Evolutionary conservation across 108 stramenopile genomes (phyloP), one percentile per base, ranked within the genome.

Genomic region (Cyclotella cryptica): DNA sequence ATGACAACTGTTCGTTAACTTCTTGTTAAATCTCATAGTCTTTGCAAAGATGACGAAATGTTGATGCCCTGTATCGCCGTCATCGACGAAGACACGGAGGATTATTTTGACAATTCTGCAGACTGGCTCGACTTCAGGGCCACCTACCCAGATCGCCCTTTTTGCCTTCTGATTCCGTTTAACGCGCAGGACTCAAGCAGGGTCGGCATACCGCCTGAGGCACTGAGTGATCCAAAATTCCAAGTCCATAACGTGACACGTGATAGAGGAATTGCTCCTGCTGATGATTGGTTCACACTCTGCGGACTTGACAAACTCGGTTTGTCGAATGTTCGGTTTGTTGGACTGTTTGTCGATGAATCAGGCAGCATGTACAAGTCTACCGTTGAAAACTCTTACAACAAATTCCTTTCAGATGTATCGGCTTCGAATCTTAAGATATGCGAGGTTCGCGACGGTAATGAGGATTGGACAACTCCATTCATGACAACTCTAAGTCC

Each of bases 261-360:
- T 9, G 44, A 45, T 45, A 45, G 13, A 45, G 44, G 44, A 9
- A 45, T 12, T 12, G 11, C 13, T 13, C 44, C 44, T 45, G 63
- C 62, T 17, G 52, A 39, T n/a, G 45, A 68, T 59, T 76, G 75
- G 75, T 22, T 28, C 46, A 7, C 4, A 35, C 18, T 49, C 1
- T 76, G 75, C 21, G 66, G 42, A 10, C 60, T 76, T 21, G 66
- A 41, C 66, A 66, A 57, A 2, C 14, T 65, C 19, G 46, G 64
- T n/a, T n/a, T n/a, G 18, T 55, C 54, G 19, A 57, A 54, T 19
- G 67, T 67, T 15, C 29, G 53, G 1, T 76, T 53, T 29, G 60
- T 76, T n/a, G 75, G 75, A 13, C 66, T 76, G 2, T 76, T 76
- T 55, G 75, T 76, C 19, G 75, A 76, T 24, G 53, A 49, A 27